Evolutionary conservation across 768 basidiomycete genomes (phyloP), one percentile per base, ranked within the genome.

Genomic region (Lactarius trivialis): DNA sequence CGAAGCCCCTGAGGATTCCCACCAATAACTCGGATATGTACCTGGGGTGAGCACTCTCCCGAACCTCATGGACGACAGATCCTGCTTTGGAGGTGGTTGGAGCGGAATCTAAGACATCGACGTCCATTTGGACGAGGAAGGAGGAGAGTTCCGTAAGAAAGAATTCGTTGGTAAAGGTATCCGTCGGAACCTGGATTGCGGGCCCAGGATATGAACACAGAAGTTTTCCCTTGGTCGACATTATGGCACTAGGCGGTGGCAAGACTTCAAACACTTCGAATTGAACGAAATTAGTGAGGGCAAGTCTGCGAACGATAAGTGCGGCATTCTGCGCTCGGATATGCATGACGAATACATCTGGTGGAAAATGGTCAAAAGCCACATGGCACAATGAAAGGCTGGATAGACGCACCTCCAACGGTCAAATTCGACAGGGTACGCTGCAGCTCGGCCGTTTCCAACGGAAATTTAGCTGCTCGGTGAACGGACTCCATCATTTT

Each of bases 201-300:
- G 79, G 77, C 0, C 76, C 77, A 19, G 82, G 82, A 68, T 75
- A 83, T 0, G 73, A 75, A n/a, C 77, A 74, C 5, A 77, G 21
- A 3, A 83, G 73, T 59, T 81, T 81, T 34, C 80, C 80, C 37
- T 67, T 64, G 0, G 73, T 55, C 2, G 63, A 68, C 70, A 79
- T 78, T 24, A 83, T 73, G 7, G 61, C 63, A 12, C 66, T 67
- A 3, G 73, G 65, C 28, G 68, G 66, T 0, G 79, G 74, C 2
- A 78, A 78, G 15, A 77, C 72, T 65, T 82, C 78, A 59, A 84
- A 84, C 7, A 70, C 69, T 63, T 83, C 82, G 58, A 79, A 76
- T 26, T 73, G 60, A 14, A 76, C 74, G 14, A 67, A 58, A 7
- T 64, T 41, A 4, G 12, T 3, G 15, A n/a, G 8, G 17, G 41